Base-by-base conservation (phyloP, 108 stramenopile genomes). In the Nannochloropsis oceanica region DNA sequence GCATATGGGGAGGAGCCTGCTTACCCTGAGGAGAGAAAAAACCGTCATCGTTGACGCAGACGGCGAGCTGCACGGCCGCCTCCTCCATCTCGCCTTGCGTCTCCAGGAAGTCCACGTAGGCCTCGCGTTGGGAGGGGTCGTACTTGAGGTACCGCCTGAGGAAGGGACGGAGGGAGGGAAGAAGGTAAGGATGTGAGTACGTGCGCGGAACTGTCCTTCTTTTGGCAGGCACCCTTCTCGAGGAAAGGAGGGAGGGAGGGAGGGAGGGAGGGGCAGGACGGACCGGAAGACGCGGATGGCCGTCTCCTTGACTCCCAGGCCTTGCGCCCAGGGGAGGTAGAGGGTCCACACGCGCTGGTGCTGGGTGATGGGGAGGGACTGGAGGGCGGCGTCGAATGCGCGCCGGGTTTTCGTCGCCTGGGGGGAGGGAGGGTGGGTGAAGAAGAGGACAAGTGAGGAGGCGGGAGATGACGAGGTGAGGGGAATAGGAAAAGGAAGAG, bases 281-380 rank as follows among this genome's bases (percentile, higher is more conserved):
- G 13, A 87, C 86, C 90, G 87, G 86, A 82, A 91, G 25, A 91
- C 90, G 11, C 91, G 85, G 12, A 91, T 85, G n/a, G 89, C 83
- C 10, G 90, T 91, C 79, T 91, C 85, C 42, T 80, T 80, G 79
- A 91, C 88, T 26, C 84, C 90, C 46, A 87, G 84, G 18, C 43
- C 88, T 86, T 84, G 91, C 25, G 93, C 93, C 93, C 93, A 95
- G 12, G 83, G 44, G 24, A 93, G 44, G 43, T 93, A 93, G 43
- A 90, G 91, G 42, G 93, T 91, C 99, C 99, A 99, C 11, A 99
- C 86, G 80, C 92, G 89, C 22, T 93, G 90, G 88, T 97, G 96
- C 84, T 89, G 89, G 34, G 95, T 96, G 50, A 96, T 93, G 14
- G 99, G 97, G 43, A 99, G 90, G 0, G 96, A 92, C 46, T 94